phyloP scores from a whole-genome alignment of 2,329 filamentous ascomycete species.

The Diplocarpon mali region DNA sequence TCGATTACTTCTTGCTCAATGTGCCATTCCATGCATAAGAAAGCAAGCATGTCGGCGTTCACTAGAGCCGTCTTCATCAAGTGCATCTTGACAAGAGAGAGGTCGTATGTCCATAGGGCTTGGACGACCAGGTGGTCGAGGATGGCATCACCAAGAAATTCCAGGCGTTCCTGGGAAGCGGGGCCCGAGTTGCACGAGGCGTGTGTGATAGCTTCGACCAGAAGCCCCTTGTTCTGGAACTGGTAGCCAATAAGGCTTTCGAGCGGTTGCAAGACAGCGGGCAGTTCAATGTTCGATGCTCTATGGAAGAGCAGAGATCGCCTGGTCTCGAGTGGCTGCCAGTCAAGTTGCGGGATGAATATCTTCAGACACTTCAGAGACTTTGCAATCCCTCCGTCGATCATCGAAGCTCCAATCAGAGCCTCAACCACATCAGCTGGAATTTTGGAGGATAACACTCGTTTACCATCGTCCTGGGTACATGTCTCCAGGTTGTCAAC shows the following conservation, averaged over 20 bases:
- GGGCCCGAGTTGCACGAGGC: slow-evolving; percentile 42
- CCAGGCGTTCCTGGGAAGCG: slow-evolving; percentile 58
- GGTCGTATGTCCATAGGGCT: slow-evolving; percentile 37
- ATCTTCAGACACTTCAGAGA: slow-evolving; percentile 52
- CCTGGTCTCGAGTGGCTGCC: slow-evolving; percentile 30
- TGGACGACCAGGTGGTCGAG: slow-evolving; percentile 67
- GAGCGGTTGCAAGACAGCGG: slow-evolving; percentile 36
- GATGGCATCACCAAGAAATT: slow-evolving; percentile 79
- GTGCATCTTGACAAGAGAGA: slow-evolving; percentile 57
- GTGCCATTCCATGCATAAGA: slow-evolving; percentile 53
- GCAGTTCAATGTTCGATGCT: slow-evolving; percentile 30
- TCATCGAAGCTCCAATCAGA: slow-evolving; percentile 64
- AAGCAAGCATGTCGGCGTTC: slow-evolving; percentile 72
- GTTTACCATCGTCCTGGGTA: slow-evolving; percentile 17
- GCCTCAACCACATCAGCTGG: slow-evolving; percentile 84
- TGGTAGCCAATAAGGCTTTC: slow-evolving; percentile 60
- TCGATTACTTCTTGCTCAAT: slow-evolving; percentile 27
- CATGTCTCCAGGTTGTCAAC: slow-evolving; percentile 31
- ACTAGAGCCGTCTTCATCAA: slow-evolving; percentile 63
- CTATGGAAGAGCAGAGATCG: slow-evolving; percentile 34
- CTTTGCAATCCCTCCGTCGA: slow-evolving; percentile 55
- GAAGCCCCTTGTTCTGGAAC: slow-evolving; percentile 56
- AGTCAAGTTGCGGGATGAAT: slow-evolving; percentile 51
- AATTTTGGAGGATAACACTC: slow-evolving; percentile 56
- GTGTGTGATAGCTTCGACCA: slow-evolving; percentile 76